phyloP scores from a whole-genome alignment of 306 rosid species.

The Acacia crassicarpa region DNA sequence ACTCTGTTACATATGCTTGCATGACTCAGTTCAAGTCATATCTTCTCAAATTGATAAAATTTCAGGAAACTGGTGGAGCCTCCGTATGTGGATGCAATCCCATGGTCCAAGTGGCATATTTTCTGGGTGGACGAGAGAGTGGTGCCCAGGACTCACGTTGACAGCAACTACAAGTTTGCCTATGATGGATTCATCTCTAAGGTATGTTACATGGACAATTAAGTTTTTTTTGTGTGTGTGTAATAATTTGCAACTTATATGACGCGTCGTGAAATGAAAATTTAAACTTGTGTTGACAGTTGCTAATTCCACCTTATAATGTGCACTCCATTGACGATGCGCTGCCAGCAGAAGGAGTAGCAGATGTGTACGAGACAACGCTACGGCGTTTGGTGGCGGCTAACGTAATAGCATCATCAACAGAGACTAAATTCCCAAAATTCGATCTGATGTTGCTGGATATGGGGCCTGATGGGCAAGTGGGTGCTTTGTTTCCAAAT shows the following conservation, averaged over 20 bases:
- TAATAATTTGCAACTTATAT: not conserved
- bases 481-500: conserved; percentile 59
- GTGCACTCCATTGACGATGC: conserved; percentile 65
- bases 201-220: conserved; percentile 24
- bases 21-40: not conserved
- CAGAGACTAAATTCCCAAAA: conserved; percentile 49
- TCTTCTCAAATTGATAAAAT: not conserved
- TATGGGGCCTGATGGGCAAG: conserved; percentile 48
- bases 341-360: conserved; percentile 65
- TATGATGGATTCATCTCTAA: conserved; percentile 59
- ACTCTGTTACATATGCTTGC: not conserved
- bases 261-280: not conserved
- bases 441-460: conserved; percentile 67
- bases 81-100: conserved; percentile 45
- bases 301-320: conserved; percentile 46
- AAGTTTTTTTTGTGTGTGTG: not conserved
- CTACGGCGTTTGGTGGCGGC: conserved; percentile 43
- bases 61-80: conserved; percentile 57
- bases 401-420: conserved; percentile 39
- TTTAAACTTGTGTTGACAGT: conserved; percentile 21
- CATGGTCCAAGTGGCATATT: conserved; percentile 59
- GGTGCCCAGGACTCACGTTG: conserved; percentile 60
- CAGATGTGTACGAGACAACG: conserved; percentile 62
- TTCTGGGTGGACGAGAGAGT: conserved; percentile 48
- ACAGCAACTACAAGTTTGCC: conserved; percentile 69